Base-by-base conservation (phyloP, 257 asterid species). In the Solanum boliviense region DNA sequence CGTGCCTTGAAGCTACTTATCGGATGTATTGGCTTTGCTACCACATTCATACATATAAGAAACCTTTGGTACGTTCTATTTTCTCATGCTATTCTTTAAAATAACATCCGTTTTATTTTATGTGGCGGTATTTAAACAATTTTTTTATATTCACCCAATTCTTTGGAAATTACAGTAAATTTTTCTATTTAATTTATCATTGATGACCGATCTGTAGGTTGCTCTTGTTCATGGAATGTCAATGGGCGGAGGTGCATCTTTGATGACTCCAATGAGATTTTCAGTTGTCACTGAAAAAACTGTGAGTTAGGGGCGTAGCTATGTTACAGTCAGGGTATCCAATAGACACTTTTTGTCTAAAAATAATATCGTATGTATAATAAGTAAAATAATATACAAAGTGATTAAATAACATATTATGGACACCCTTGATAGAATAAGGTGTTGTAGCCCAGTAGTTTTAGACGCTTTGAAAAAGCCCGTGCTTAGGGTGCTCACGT, bases 181-280 rank as follows among this genome's bases (percentile, higher is more conserved):
- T 9, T 70, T 70, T 65, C 15, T 27, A 13, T 70, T 29, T 27
- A 70, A 29, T 31, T 70, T 3, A 70, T 31, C n/a, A 46, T 13
- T 6, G 58, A 41, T 23, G 29, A 9, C 70, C 31, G 1, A 46
- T 46, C 5, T 36, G 86, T 89, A 96, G 98, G 95, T 96, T 88
- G 98, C 99, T 92, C 90, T 96, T 89, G 99, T 87, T 89, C 91
- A 96, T 87, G 99, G 99, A 86, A 94, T 95, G 89, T 92, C 95
- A 78, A 95, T 96, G 98, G 98, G 98, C 35, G 98, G 98, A 81
- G 98, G 98, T 84, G 99, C 98, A 73, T 93, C 98, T 41, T 90
- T 96, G 79, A 93, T 95, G 98, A 97, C 91, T 89, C 98, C 98
- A 3, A 89, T 95, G 98, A 96, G 91, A 91, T 96, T 94, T 87